Evolutionary conservation across 139 green algal genomes (phyloP), one percentile per base, ranked within the genome.

Genomic region (Coelastrella sp.): DNA sequence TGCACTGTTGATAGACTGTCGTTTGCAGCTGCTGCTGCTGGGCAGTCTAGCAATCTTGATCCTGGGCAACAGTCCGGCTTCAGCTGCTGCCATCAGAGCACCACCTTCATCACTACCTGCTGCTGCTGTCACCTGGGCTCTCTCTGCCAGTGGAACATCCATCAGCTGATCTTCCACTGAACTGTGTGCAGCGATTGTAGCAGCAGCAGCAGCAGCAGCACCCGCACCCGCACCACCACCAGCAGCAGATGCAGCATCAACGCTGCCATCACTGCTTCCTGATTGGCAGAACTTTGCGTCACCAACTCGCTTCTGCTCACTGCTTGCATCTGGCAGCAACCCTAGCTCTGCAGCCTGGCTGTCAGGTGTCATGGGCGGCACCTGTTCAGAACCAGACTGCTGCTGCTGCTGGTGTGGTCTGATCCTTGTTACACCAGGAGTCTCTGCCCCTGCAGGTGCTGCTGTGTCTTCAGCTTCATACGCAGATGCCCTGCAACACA

Each of bases 391-490:
- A n/a, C n/a, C n/a, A 9, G 9, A 8, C 40, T 51, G 41, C 41
- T 79, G 71, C 27, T 51, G 71, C 43, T 66, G 71, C n/a, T n/a
- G n/a, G n/a, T n/a, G n/a, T n/a, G n/a, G n/a, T n/a, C n/a, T n/a
- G n/a, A n/a, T n/a, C n/a, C n/a, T n/a, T n/a, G n/a, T n/a, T n/a
- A n/a, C n/a, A n/a, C n/a, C n/a, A n/a, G n/a, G n/a, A n/a, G n/a
- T n/a, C n/a, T n/a, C n/a, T n/a, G n/a, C n/a, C n/a, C n/a, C 27
- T 62, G 71, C 71, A 64, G 41, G 27, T 66, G 71, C 71, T 21
- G 68, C 40, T 75, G 68, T 57, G 11, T 57, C 73, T 67, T 30
- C 50, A 51, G 50, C n/a, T 30, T 81, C 48, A 35, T 68, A 81
- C 9, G 60, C 50, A 11, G 13, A 34, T 27, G 72, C 72, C 38